phyloP scores from a whole-genome alignment of 345 rosid species.

The Carallia pectinifolia region DNA sequence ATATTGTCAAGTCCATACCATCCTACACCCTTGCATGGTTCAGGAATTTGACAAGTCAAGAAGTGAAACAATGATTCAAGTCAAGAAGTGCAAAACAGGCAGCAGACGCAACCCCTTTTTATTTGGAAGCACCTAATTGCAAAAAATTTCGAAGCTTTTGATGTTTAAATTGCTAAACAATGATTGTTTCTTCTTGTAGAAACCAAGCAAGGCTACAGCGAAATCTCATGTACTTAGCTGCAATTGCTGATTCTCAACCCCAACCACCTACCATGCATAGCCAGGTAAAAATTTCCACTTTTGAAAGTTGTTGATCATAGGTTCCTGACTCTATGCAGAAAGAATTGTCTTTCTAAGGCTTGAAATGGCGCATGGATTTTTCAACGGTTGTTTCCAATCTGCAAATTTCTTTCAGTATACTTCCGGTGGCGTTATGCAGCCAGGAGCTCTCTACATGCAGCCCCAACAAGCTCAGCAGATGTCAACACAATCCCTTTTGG shows the following conservation, averaged over 20 bases:
- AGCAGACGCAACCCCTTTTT: neutral
- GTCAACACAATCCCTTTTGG: conserved; percentile 88
- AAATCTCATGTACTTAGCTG: conserved; percentile 98
- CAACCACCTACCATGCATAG: conserved; percentile 76
- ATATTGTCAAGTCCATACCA: too few relatives aligned
- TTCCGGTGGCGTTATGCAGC: conserved; percentile 68
- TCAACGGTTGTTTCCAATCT: neutral
- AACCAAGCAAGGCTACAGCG: conserved; percentile 96
- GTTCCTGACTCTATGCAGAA: too few relatives aligned
- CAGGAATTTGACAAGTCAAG: neutral
- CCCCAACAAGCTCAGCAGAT: conserved; percentile 89
- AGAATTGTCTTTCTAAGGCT: neutral
- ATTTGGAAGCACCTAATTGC: neutral
- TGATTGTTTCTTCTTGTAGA: conserved; percentile 40
- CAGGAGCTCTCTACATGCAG: conserved; percentile 86
- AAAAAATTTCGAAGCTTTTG: neutral
- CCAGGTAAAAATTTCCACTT: conserved; percentile 53
- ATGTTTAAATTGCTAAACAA: neutral
- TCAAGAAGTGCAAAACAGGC: neutral
- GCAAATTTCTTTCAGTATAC: conserved; percentile 49
- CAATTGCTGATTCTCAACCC: conserved; percentile 99
- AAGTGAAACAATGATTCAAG: neutral
- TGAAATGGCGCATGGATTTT: neutral
- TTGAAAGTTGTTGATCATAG: neutral
- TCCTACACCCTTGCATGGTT: neutral